phyloP scores from a whole-genome alignment of 352 stramenopile genomes.

The Poterioochromonas sp. region DNA sequence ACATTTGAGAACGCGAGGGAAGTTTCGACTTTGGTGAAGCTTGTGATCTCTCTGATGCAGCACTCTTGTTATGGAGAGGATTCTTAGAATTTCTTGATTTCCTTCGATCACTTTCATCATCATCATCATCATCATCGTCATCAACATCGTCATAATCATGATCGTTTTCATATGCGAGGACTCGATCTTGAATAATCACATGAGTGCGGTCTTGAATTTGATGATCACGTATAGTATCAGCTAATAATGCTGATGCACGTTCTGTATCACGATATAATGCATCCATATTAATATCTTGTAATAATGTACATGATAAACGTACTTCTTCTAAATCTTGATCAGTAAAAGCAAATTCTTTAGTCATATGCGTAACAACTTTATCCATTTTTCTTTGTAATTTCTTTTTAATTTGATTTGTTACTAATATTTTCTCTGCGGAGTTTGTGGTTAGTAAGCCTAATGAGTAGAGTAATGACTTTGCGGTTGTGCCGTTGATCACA shows the following conservation, averaged over 20 bases:
- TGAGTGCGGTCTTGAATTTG: not conserved
- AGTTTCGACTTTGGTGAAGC: too few species aligned
- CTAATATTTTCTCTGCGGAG: conserved; percentile 29
- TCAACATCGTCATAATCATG: too few species aligned
- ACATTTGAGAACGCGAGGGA: too few species aligned
- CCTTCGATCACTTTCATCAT: not conserved
- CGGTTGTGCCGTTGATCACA: conserved; percentile 49
- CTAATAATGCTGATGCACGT: not conserved
- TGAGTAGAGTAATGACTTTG: conserved; percentile 33
- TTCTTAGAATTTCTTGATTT: not conserved
- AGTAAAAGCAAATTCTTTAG: conserved; percentile 1
- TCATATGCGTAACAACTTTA: not conserved
- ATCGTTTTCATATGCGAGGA: too few species aligned
- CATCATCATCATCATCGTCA: not conserved
- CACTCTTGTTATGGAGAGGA: not conserved
- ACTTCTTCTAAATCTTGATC: conserved; percentile 2
- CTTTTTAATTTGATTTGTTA: conserved; percentile 30
- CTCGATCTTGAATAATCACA: not conserved
- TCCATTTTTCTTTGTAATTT: not conserved
- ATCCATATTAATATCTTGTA: not conserved
- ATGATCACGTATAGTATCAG: too few species aligned
- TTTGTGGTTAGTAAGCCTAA: conserved; percentile 32
- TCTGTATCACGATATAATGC: not conserved
- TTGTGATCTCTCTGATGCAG: not conserved
- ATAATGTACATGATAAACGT: not conserved